A percentile compares a stretch with the other conserved stretches of the same genome.
Conservation (phyloP, 495 filamentous ascomycete species). For the Amphirosellinia nigrospora region DNA sequence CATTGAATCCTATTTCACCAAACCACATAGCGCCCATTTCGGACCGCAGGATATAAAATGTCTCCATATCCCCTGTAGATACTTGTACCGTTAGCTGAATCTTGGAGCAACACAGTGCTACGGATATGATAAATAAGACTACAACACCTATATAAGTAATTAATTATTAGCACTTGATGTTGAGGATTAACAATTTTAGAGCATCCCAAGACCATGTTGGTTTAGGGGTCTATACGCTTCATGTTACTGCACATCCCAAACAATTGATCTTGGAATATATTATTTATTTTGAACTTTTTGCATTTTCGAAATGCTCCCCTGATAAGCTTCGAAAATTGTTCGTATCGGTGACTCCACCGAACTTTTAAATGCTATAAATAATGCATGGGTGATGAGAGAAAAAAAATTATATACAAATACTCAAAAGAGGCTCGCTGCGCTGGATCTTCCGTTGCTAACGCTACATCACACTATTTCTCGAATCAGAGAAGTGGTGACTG, state of each 20-base stretch:
- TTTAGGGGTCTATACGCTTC: background rate
- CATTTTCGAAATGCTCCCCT: background rate
- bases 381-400: constrained; percentile 27
- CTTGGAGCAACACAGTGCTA: background rate
- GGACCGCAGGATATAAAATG: background rate
- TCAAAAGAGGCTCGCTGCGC: constrained; percentile 26
- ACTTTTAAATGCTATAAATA: constrained; percentile 14
- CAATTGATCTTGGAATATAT: background rate
- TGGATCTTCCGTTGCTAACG: constrained; percentile 21
- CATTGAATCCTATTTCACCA: background rate
- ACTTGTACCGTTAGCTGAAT: background rate
- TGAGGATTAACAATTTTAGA: background rate
- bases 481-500: constrained; percentile 6
- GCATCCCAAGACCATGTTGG: background rate
- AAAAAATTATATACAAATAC: constrained; percentile 43
- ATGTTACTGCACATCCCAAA: background rate
- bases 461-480: constrained; percentile 11
- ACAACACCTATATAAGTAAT: background rate
- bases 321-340: background rate
- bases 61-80: background rate
- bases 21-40: background rate
- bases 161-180: background rate
- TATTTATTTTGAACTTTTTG: constrained; percentile 8
- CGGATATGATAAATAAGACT: background rate
- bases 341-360: background rate